Evolutionary conservation across 495 filamentous ascomycete genomes (phyloP).

Genomic region (Xylaria bambusicola): DNA sequence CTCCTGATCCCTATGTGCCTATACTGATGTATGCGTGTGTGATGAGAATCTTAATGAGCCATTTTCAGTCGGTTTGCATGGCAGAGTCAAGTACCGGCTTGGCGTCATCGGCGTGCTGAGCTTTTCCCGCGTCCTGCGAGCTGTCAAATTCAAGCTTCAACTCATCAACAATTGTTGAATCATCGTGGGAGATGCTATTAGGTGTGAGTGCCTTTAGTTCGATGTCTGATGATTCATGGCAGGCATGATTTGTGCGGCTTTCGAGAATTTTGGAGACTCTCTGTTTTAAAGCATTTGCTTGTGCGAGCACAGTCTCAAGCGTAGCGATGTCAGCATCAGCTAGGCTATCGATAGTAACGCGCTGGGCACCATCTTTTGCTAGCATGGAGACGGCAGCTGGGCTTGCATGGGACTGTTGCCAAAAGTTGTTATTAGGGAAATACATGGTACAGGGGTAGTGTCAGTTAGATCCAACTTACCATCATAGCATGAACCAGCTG

Average conservation of each 20-base stretch:
- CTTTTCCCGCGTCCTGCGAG: constrained; percentile 3
- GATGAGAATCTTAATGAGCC: not conserved
- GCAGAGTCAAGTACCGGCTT: constrained; percentile 19
- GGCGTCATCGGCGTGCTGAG: constrained; percentile 11
- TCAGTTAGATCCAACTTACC: constrained; percentile 34
- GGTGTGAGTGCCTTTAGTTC: constrained; percentile 11
- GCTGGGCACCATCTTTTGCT: constrained; percentile 33
- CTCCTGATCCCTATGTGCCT: no score
- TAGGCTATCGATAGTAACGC: constrained; percentile 30
- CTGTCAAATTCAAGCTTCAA: constrained; percentile 9
- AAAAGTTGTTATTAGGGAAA: constrained; percentile 17
- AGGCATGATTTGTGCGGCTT: constrained; percentile 1
- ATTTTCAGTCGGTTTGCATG: constrained; percentile 33
- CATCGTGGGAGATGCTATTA: constrained; percentile 19
- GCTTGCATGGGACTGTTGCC: constrained; percentile 35
- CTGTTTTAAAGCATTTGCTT: constrained; percentile 24
- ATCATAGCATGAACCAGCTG: constrained; percentile 46
- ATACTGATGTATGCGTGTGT: not conserved
- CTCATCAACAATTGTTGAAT: constrained; percentile 21
- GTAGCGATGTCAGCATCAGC: constrained; percentile 22
- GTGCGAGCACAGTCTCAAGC: constrained; percentile 32
- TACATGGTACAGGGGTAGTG: not conserved
- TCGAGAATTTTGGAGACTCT: constrained; percentile 25
- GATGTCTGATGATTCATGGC: constrained; percentile 4
- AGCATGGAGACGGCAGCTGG: constrained; percentile 39